phyloP scores from a whole-genome alignment of 176 grass and related monocot species.

The Ensete ventricosum region DNA sequence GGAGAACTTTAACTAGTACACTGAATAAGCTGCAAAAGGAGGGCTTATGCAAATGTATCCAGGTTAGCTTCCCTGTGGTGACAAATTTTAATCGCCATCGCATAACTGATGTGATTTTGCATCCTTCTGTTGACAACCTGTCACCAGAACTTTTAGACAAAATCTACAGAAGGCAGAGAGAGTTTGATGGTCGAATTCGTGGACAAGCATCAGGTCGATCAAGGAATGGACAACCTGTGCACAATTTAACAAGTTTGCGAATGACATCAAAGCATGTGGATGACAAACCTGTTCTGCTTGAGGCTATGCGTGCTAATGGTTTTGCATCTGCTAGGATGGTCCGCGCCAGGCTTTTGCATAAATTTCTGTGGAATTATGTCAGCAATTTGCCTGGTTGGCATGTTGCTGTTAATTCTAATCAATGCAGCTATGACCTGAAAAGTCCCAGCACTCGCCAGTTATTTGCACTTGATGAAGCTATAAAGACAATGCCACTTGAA shows the following conservation, averaged over 20 bases:
- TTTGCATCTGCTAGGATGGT: conserved; percentile 88
- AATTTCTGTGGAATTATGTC: conserved; percentile 70
- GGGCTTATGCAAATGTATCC: conserved; percentile 65
- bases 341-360: conserved; percentile 81
- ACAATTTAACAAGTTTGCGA: conserved; percentile 30
- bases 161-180: conserved; percentile 62
- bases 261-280: conserved; percentile 43
- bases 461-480: conserved; percentile 69
- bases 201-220: conserved; percentile 46
- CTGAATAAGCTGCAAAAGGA: conserved; percentile 90
- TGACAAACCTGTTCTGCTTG: conserved; percentile 45
- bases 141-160: conserved; percentile 70
- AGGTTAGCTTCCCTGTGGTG: conserved; percentile 71
- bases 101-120: conserved; percentile 70
- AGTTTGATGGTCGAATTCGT: conserved; percentile 61
- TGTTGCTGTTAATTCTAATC: conserved; percentile 29
- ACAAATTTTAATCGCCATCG: conserved; percentile 66
- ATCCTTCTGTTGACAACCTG: conserved; percentile 59
- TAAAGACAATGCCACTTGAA: conserved; percentile 80
- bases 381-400: conserved; percentile 49
- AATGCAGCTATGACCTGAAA: conserved; percentile 32
- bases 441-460: conserved; percentile 41
- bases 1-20: conserved; percentile 61
- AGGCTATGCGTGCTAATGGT: conserved; percentile 85
- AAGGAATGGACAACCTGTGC: conserved; percentile 45